These are phyloP conservation scores for Alternaria conjuncta DNA, from an alignment of 2,329 filamentous ascomycete genomes.

Conservation along the genomic window DNA sequence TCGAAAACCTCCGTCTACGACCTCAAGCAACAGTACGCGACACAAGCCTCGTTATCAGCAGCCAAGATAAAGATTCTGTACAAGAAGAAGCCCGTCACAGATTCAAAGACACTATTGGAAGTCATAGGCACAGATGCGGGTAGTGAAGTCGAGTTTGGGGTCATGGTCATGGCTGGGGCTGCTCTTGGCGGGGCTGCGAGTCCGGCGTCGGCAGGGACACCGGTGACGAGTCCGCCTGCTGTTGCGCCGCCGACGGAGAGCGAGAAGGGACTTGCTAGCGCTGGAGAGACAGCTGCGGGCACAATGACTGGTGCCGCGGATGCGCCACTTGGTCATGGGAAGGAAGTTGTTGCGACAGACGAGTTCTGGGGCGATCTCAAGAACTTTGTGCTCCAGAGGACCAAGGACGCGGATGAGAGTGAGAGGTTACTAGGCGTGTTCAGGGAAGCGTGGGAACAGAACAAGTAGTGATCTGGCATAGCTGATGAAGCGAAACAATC, in stretches of 20 bases:
- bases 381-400: slow-evolving; percentile 77
- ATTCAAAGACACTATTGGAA: slow-evolving; percentile 79
- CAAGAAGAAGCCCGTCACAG: slow-evolving; percentile 83
- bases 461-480: slow-evolving; percentile 18
- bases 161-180: slow-evolving; percentile 81
- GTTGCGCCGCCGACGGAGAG: slow-evolving; percentile 61
- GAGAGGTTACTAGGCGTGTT: slow-evolving; percentile 72
- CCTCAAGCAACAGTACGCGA: slow-evolving; percentile 73
- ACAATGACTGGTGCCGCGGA: slow-evolving; percentile 47
- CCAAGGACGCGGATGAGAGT: slow-evolving; percentile 73
- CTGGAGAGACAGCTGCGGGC: slow-evolving; percentile 7
- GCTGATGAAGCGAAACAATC: background rate
- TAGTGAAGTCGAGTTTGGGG: slow-evolving; percentile 72
- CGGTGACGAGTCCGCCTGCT: slow-evolving; percentile 54
- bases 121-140: slow-evolving; percentile 64
- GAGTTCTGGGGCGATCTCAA: slow-evolving; percentile 88
- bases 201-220: slow-evolving; percentile 49
- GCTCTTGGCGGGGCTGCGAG: slow-evolving; percentile 52
- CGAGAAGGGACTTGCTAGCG: slow-evolving; percentile 49
- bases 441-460: slow-evolving; percentile 69
- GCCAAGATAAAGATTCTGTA: slow-evolving; percentile 85
- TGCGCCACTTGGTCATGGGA: slow-evolving; percentile 60
- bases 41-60: slow-evolving; percentile 62
- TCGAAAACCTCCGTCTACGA: slow-evolving; percentile 77
- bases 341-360: slow-evolving; percentile 68